phyloP scores from a whole-genome alignment of 306 rosid species.

The Rosa rugosa region DNA sequence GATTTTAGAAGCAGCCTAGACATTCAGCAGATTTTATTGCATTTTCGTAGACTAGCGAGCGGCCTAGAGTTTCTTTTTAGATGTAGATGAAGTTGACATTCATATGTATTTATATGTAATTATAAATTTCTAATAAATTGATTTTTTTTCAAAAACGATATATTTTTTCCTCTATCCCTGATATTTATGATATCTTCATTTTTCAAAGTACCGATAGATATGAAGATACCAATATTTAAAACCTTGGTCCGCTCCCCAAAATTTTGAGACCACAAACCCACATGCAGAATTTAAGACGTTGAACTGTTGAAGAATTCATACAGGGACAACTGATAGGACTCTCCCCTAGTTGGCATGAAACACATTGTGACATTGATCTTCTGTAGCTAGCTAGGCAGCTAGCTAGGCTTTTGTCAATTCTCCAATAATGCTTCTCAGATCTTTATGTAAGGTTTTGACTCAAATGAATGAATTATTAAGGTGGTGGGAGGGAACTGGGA shows the following conservation, averaged over 20 bases:
- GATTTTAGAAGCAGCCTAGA: too few species aligned
- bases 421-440: neutral
- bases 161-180: too few species aligned
- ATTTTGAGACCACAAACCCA: constrained; percentile 13
- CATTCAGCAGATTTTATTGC: too few species aligned
- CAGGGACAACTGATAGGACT: neutral
- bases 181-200: too few species aligned
- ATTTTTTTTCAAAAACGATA: too few species aligned
- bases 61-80: too few species aligned
- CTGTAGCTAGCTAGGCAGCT: neutral
- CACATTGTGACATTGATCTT: neutral
- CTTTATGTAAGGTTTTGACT: neutral
- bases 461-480: neutral
- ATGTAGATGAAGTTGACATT: too few species aligned
- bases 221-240: too few species aligned
- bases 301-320: neutral
- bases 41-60: too few species aligned
- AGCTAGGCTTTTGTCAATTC: neutral
- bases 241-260: neutral
- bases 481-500: constrained; percentile 1
- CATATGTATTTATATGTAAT: too few species aligned
- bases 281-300: constrained; percentile 16
- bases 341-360: neutral
- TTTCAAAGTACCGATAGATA: too few species aligned
- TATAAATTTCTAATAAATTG: too few species aligned